Evolutionary conservation across 1,284 basidiomycete species (phyloP).

Genomic region (Phellinidium pouzarii): DNA sequence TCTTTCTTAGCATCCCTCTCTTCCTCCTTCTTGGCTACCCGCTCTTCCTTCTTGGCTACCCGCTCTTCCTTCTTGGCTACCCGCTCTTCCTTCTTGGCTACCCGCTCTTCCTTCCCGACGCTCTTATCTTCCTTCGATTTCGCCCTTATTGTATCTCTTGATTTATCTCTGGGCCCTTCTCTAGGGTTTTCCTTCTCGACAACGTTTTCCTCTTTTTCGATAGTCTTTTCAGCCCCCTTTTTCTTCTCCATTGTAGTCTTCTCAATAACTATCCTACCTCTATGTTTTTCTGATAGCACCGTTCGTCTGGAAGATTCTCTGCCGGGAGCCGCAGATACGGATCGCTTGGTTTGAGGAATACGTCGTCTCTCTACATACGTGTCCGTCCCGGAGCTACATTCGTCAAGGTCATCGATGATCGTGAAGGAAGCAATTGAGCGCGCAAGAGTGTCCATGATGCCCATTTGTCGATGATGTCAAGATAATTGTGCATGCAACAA

Average conservation of each 20-base stretch:
- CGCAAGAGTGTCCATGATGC: constrained; percentile 9
- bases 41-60: no score
- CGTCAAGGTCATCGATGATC: constrained; percentile 18
- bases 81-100: no score
- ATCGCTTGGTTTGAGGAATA: background rate
- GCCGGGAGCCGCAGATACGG: constrained; percentile 3
- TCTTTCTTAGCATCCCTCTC: constrained; percentile 1
- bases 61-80: no score
- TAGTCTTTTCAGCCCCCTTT: background rate
- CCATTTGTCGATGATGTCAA: constrained; percentile 5
- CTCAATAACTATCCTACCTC: background rate
- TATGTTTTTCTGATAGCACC: background rate
- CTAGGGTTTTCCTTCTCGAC: background rate
- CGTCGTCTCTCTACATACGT: constrained; percentile 12
- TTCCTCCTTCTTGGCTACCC: no score
- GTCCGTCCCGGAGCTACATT: constrained; percentile 15
- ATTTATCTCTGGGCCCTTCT: background rate
- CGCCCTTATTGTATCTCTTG: background rate
- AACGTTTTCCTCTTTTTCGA: background rate
- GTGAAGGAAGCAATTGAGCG: constrained; percentile 15
- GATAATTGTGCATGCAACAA: background rate
- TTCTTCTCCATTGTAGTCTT: background rate
- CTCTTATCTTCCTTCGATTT: background rate
- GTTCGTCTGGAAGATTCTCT: background rate
- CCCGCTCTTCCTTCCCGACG: background rate